phyloP scores from a whole-genome alignment of 2,329 filamentous ascomycete species.

The Venturia aucupariae region DNA sequence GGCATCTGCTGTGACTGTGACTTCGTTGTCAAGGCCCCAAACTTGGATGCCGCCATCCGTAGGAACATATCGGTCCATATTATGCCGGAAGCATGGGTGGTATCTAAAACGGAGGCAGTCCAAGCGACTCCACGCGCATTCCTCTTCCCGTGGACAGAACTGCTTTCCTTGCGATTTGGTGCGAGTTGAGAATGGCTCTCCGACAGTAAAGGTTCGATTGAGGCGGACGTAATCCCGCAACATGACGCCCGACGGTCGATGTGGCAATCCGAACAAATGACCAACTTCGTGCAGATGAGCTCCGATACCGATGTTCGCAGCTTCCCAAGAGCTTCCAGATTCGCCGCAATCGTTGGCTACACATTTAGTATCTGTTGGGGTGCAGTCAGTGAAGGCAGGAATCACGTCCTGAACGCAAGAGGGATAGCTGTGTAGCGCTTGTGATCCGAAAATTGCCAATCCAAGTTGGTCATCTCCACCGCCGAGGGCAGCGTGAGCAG shows the following conservation, averaged over 20 bases:
- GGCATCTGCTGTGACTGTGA: constrained; percentile 68
- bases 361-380: constrained; percentile 68
- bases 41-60: constrained; percentile 73
- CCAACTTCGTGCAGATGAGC: constrained; percentile 88
- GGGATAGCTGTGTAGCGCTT: constrained; percentile 85
- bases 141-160: constrained; percentile 64
- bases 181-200: constrained; percentile 78
- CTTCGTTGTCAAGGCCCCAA: constrained; percentile 71
- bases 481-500: constrained; percentile 77
- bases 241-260: constrained; percentile 90
- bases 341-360: constrained; percentile 83
- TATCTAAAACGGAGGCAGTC: constrained; percentile 82
- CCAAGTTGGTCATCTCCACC: constrained; percentile 51
- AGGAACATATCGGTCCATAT: constrained; percentile 52
- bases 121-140: constrained; percentile 85
- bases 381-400: constrained; percentile 82
- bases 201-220: constrained; percentile 71
- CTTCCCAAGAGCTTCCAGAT: constrained; percentile 85
- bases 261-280: constrained; percentile 80
- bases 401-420: constrained; percentile 82
- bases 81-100: constrained; percentile 82
- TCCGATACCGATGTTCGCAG: constrained; percentile 88
- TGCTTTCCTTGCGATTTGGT: constrained; percentile 73
- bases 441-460: constrained; percentile 85
- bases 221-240: constrained; percentile 75